phyloP scores from a whole-genome alignment of 352 stramenopile genomes.

The Pythium utonaiense region DNA sequence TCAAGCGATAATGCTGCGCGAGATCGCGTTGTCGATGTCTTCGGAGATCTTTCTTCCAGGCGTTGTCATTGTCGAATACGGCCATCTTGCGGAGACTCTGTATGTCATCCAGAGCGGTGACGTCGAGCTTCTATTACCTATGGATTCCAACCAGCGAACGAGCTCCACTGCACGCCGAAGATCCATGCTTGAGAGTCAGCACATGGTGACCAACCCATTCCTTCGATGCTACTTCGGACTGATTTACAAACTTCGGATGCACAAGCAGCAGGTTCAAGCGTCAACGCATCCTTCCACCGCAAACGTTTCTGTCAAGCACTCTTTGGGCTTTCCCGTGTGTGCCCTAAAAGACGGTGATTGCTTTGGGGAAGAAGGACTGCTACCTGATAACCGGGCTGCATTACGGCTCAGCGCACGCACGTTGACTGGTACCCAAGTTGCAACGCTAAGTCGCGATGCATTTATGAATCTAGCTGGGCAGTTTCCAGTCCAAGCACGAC shows the following conservation, averaged over 20 bases:
- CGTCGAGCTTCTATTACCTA: constrained; percentile 45
- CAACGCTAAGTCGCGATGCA: neutral
- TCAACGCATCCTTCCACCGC: neutral
- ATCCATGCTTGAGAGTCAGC: neutral
- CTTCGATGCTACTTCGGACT: neutral
- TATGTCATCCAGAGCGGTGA: constrained; percentile 61
- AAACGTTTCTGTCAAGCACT: neutral
- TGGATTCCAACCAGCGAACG: constrained; percentile 2
- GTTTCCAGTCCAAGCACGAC: constrained; percentile 16
- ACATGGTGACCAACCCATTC: neutral
- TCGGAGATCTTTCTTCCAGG: constrained; percentile 58
- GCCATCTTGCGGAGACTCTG: constrained; percentile 45
- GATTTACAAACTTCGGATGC: neutral
- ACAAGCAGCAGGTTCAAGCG: neutral
- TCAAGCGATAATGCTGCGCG: constrained; percentile 12
- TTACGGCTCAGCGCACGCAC: constrained; percentile 20
- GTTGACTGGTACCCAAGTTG: constrained; percentile 15
- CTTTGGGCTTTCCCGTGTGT: constrained; percentile 31
- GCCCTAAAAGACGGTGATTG: constrained; percentile 49
- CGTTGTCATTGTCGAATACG: constrained; percentile 48
- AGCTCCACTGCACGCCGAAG: neutral
- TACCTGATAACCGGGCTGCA: constrained; percentile 3
- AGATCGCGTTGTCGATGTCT: constrained; percentile 27
- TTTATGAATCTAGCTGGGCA: constrained; percentile 17
- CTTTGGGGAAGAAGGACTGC: constrained; percentile 53